Evolutionary conservation across 345 rosid species (phyloP), one percentile per base, ranked within the genome.

Genomic region (Diplotaxis tenuifolia): DNA sequence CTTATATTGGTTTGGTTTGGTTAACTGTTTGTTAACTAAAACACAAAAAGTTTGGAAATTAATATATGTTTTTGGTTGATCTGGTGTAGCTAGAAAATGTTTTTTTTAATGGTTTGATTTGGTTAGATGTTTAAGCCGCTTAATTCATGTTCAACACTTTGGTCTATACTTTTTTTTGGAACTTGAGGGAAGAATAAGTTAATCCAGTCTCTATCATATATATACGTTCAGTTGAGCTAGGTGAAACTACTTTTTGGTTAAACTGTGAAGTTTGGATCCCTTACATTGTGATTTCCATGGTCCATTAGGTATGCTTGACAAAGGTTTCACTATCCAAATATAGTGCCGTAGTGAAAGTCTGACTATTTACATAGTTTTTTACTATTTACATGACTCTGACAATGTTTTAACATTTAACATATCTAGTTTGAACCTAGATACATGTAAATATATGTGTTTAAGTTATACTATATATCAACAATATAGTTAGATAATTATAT

Each of bases 1-100:
- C 32, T 52, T 71, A 23, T 23, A 25, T 62, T 60, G 27, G 52
- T 34, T 53, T 52, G 60, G 59, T 67, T 18, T 32, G 31, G 57
- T 61, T 55, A 55, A 55, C 18, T 9, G 57, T 53, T 53, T 53
- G 14, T 19, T 54, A 54, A 22, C 16, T 22, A 23, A 23, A 55
- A 55, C 60, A 56, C 14, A 6, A 14, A 14, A n/a, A 27, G 62
- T 20, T 27, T 12, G 31, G 16, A 7, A 3, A n/a, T n/a, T n/a
- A n/a, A n/a, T 45, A 22, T 7, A 25, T 56, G 38, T 65, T 55
- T 65, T 28, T 14, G 56, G 65, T 55, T 28, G 21, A 20, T 63
- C 21, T 45, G 36, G 72, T 74, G 52, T 62, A 61, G 20, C 11
- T 71, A 53, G 16, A 14, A 7, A n/a, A 65, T 29, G 18, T 14